Evolutionary conservation across 2,329 filamentous ascomycete species (phyloP), one percentile per base, ranked within the genome.

Genomic region (Dothidotthia symphoricarpi): DNA sequence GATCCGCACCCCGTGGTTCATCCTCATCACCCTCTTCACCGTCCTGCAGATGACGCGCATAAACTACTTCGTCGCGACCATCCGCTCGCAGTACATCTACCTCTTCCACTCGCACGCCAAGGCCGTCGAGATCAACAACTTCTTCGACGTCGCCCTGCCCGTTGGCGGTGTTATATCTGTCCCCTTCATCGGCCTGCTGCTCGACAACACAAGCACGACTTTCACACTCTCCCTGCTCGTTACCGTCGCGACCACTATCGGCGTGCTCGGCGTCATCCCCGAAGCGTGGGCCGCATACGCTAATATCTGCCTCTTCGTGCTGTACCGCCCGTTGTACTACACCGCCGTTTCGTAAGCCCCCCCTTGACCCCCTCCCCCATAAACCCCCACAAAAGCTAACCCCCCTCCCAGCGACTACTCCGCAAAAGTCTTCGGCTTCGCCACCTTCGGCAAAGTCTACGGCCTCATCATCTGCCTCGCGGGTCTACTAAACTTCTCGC

Each of bases 21-120:
- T 88, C 13, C 75, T 95, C 34, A 88, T 95, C 55, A 86, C 86
- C 9, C 66, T 88, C 10, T 93, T 95, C 66, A 95, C 88, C 1
- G 67, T 76, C 24, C 49, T 77, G 2, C 74, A 77, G 59, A 80
- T 76, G 70, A 83, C 95, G 47, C 78, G 73, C 8, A 95, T 95
- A 74, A 95, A 95, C 70, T 95, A 90, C 71, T 95, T 95, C 57
- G 87, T 95, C 31, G 88, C 89, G 1, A 95, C 89, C 2, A 83
- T 95, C 47, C 80, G 86, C 2, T 76, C 83, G 2, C 89, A 96
- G 64, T 95, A 95, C 68, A 78, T 81, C 29, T 83, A 82, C 53
- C 77, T 96, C 7, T 78, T 95, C 12, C 73, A 74, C 30, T 80
- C 80, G 9, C 71, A 74, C 42, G 64, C 71, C 1, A 73, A 76